A percentile compares a stretch with the other conserved stretches of the same genome.
phyloP scores from a whole-genome alignment of 2,329 filamentous ascomycete species.

The Stemphylium beticola region DNA sequence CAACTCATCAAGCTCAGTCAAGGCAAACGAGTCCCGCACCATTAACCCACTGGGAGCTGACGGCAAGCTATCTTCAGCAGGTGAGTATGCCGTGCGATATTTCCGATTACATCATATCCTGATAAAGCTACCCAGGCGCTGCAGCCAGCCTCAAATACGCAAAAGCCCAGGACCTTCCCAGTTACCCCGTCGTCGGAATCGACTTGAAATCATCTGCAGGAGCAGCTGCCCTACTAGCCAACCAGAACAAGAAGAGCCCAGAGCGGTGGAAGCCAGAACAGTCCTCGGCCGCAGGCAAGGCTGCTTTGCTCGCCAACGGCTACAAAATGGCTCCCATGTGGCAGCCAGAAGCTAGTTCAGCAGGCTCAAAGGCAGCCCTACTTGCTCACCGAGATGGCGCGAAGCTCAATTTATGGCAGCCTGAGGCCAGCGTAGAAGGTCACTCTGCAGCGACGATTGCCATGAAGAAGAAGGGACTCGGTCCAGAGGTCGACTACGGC shows the following conservation, averaged over 20 bases:
- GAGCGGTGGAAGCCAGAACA: conserved; percentile 71
- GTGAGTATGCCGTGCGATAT: conserved; percentile 48
- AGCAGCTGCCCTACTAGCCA: conserved; percentile 76
- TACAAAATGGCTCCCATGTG: conserved; percentile 67
- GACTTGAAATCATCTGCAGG: conserved; percentile 67
- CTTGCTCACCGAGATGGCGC: conserved; percentile 64
- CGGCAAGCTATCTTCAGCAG: conserved; percentile 63
- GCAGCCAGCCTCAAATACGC: conserved; percentile 73
- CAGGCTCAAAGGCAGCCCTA: conserved; percentile 76
- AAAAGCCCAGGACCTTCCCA: conserved; percentile 73
- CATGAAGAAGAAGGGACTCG: conserved; percentile 61
- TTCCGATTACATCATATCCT: conserved; percentile 6
- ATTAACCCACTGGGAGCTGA: conserved; percentile 56
- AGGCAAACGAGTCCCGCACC: conserved; percentile 22
- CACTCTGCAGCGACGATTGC: conserved; percentile 74
- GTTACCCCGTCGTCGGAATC: conserved; percentile 72
- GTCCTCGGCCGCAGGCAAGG: conserved; percentile 62
- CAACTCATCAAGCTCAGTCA: conserved; percentile 41
- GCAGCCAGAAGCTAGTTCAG: conserved; percentile 68
- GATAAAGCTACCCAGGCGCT: conserved; percentile 55
- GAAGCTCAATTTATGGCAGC: conserved; percentile 60
- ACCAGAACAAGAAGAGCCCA: conserved; percentile 69
- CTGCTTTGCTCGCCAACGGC: conserved; percentile 65
- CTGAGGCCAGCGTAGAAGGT: conserved; percentile 59
- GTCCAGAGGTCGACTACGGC: conserved; percentile 54